Evolutionary conservation across 2,329 filamentous ascomycete genomes (phyloP).

Genomic region (Phoma sp.): DNA sequence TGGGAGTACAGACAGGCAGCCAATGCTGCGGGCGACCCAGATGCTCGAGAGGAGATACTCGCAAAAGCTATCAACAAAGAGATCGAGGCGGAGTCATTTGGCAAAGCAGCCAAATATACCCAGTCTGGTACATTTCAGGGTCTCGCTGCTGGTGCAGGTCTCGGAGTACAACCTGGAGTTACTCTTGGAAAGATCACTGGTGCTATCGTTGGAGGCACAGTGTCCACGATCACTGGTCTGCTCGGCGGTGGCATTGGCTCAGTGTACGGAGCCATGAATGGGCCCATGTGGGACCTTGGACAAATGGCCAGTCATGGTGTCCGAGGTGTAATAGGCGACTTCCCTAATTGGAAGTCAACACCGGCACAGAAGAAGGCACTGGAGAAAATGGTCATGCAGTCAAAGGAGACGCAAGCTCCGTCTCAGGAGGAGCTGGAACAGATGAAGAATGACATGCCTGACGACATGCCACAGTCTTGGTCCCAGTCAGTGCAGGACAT

Average conservation of each 20-base stretch:
- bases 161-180: constrained; percentile 46
- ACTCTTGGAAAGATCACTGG: constrained; percentile 45
- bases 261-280: constrained; percentile 45
- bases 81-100: constrained; percentile 50
- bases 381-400: constrained; percentile 48
- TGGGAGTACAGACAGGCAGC: constrained; percentile 50
- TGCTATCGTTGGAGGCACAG: constrained; percentile 42
- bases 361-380: constrained; percentile 44
- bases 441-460: constrained; percentile 43
- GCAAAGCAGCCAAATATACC: constrained; percentile 50
- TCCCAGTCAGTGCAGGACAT: constrained; percentile 41
- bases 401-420: constrained; percentile 42
- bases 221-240: constrained; percentile 42
- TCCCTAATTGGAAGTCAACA: constrained; percentile 44
- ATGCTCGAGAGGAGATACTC: constrained; percentile 48
- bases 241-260: constrained; percentile 45
- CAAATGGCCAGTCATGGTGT: constrained; percentile 47
- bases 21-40: constrained; percentile 46
- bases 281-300: constrained; percentile 45
- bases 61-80: constrained; percentile 50
- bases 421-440: constrained; percentile 41
- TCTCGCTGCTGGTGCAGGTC: constrained; percentile 46
- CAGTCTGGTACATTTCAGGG: constrained; percentile 49
- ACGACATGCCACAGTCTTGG: constrained; percentile 43
- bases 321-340: constrained; percentile 40